Percentiles rank a stretch among this genome's conserved stretches.
These are phyloP conservation scores for Marasmius sp. DNA, from an alignment of 1,284 basidiomycete species.

Conservation along the genomic window DNA sequence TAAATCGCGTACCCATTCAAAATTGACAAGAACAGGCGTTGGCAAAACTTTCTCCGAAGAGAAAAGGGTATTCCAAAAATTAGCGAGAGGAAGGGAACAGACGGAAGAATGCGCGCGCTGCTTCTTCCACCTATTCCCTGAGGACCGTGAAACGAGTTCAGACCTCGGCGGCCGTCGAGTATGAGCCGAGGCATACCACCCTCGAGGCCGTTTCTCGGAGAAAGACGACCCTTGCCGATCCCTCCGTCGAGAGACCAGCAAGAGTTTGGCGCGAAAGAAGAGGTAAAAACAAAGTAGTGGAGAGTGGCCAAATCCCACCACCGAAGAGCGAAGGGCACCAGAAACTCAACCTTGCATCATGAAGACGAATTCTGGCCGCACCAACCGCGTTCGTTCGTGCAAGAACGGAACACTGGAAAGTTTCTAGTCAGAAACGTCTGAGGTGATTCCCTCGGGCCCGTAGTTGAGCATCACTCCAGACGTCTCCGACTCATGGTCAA, in stretches of 20 bases:
- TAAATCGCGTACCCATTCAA: too few relatives aligned
- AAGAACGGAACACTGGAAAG: not conserved
- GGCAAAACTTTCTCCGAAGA: not conserved
- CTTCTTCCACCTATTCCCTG: not conserved
- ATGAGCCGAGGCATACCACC: not conserved
- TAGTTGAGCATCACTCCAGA: too few relatives aligned
- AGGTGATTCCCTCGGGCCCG: too few relatives aligned
- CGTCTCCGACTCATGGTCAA: too few relatives aligned
- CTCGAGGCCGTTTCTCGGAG: not conserved
- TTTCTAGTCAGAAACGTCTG: not conserved
- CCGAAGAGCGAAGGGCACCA: not conserved
- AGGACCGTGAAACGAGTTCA: not conserved
- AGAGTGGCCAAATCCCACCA: not conserved
- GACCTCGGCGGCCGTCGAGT: not conserved
- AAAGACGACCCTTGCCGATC: too few relatives aligned
- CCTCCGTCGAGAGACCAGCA: not conserved
- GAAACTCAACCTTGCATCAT: not conserved
- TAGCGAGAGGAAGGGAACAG: not conserved
- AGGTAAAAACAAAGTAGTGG: not conserved
- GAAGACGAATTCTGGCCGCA: not conserved
- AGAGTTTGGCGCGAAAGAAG: not conserved
- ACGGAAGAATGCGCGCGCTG: not conserved
- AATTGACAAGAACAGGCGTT: too few relatives aligned
- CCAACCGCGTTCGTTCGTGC: not conserved
- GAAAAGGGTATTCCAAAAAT: not conserved